These are phyloP conservation scores for Themeda triandra DNA, from an alignment of 176 grass and related monocot species.

Conservation along the genomic window DNA sequence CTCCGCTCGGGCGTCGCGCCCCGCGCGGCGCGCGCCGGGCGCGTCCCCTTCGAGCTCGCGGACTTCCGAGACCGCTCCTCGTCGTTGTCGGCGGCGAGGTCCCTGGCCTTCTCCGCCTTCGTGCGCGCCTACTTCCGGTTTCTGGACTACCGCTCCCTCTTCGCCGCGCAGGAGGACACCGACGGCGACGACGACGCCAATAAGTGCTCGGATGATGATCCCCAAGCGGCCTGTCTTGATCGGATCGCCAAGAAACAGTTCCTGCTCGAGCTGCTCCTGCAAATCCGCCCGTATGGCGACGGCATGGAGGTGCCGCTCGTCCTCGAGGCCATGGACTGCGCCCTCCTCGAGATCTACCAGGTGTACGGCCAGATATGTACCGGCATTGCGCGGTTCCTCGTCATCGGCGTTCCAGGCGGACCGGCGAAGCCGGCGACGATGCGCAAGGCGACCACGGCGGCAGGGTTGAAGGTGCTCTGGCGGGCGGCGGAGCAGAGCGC, in stretches of 20 bases:
- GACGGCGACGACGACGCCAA: background rate
- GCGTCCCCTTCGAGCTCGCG: constrained; percentile 50
- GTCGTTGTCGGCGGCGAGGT: background rate
- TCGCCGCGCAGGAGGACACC: constrained; percentile 5
- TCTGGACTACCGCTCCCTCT: constrained; percentile 46
- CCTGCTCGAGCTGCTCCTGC: constrained; percentile 53
- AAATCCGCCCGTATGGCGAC: constrained; percentile 44
- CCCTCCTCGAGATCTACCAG: constrained; percentile 44
- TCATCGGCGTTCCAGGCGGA: background rate
- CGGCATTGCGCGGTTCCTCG: constrained; percentile 44
- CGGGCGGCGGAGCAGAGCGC: constrained; percentile 34
- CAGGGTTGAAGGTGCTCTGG: constrained; percentile 26
- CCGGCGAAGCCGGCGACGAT: background rate
- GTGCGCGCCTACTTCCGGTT: constrained; percentile 54
- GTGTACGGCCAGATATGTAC: constrained; percentile 44
- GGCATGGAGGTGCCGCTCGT: constrained; percentile 47
- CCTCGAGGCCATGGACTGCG: constrained; percentile 62
- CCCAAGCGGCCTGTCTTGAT: background rate
- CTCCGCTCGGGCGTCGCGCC: constrained; percentile 34
- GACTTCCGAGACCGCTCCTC: constrained; percentile 41
- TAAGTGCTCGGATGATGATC: background rate
- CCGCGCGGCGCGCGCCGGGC: background rate
- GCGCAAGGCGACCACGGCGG: background rate
- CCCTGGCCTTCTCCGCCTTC: constrained; percentile 41
- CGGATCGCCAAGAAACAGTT: constrained; percentile 19